A percentile compares a stretch with the other conserved stretches of the same genome.
Evolutionary conservation across 2,329 filamentous ascomycete genomes (phyloP).

Genomic region (Myriosclerotinia duriaeana): DNA sequence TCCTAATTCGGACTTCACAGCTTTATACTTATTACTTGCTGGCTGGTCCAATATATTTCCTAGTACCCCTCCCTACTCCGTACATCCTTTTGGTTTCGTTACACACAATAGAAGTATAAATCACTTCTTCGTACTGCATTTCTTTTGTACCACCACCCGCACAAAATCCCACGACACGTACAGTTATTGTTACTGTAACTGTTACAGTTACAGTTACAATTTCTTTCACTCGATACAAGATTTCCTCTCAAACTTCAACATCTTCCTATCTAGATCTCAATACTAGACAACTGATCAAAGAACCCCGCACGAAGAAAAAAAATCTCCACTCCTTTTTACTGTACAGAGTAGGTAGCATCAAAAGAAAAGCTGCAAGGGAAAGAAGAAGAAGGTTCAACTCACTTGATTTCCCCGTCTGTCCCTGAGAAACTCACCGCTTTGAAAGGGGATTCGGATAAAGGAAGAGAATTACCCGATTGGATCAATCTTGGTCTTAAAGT

Average conservation of each 20-base stretch:
- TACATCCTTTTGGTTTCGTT: not conserved
- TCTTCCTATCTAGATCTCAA: slow-evolving; percentile 1
- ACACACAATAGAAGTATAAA: slow-evolving; percentile 6
- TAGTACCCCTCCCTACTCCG: too few relatives aligned
- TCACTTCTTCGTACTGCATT: slow-evolving; percentile 10
- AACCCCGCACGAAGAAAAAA: not conserved
- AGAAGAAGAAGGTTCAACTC: slow-evolving; percentile 11
- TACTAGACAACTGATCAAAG: slow-evolving; percentile 1
- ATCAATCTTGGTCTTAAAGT: slow-evolving; percentile 5
- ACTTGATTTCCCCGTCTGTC: slow-evolving; percentile 1
- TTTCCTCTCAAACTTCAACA: not conserved
- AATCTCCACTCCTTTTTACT: not conserved
- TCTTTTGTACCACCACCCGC: not conserved
- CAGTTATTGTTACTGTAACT: not conserved
- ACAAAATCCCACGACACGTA: slow-evolving; percentile 6
- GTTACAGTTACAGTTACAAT: too few relatives aligned
- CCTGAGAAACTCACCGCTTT: slow-evolving; percentile 10
- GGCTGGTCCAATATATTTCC: not conserved
- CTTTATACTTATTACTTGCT: not conserved
- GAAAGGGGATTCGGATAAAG: not conserved
- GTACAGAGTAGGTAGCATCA: too few relatives aligned
- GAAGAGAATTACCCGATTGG: slow-evolving; percentile 10
- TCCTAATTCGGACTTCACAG: not conserved
- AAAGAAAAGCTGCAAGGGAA: too few relatives aligned
- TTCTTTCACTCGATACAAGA: slow-evolving; percentile 16